Conservation (phyloP, 371 early-diverging fungal species). For the Zopfochytrium polystomum region DNA sequence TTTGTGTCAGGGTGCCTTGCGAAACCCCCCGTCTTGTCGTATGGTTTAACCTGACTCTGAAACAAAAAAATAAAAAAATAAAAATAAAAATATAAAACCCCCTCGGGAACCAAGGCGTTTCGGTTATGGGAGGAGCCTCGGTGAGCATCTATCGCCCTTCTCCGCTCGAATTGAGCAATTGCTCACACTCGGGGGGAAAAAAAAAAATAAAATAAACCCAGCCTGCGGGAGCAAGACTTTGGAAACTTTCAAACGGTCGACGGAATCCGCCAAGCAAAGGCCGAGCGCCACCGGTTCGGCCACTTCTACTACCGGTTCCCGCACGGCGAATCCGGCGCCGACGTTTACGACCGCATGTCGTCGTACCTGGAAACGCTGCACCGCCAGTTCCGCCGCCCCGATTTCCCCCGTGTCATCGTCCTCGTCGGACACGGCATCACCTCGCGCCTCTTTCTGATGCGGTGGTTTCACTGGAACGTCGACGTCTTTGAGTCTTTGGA, state of each 20-base stretch:
- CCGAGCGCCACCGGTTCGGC: constrained; percentile 20
- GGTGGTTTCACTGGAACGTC: constrained; percentile 29
- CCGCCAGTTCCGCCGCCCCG: constrained; percentile 20
- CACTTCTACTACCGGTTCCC: constrained; percentile 36
- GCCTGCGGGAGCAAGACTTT: constrained; percentile 18
- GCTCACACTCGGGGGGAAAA: neutral
- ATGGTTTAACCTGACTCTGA: no score
- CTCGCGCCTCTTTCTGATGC: constrained; percentile 25
- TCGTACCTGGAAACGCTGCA: constrained; percentile 29
- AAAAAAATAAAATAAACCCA: no score
- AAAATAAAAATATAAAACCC: no score
- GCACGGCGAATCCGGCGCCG: constrained; percentile 29
- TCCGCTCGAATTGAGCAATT: neutral
- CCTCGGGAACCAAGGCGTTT: no score
- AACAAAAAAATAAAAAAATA: no score
- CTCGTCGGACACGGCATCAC: constrained; percentile 26
- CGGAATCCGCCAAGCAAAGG: constrained; percentile 15
- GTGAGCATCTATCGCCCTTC: no score
- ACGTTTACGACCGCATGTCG: constrained; percentile 31
- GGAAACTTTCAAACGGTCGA: constrained; percentile 29
- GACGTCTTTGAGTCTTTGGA: constrained; percentile 31
- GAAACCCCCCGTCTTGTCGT: no score
- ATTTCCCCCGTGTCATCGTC: constrained; percentile 24
- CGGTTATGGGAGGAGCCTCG: no score
- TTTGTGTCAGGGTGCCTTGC: no score